Conservation (phyloP, 2,329 filamentous ascomycete species). For the Colletotrichum orbiculare region DNA sequence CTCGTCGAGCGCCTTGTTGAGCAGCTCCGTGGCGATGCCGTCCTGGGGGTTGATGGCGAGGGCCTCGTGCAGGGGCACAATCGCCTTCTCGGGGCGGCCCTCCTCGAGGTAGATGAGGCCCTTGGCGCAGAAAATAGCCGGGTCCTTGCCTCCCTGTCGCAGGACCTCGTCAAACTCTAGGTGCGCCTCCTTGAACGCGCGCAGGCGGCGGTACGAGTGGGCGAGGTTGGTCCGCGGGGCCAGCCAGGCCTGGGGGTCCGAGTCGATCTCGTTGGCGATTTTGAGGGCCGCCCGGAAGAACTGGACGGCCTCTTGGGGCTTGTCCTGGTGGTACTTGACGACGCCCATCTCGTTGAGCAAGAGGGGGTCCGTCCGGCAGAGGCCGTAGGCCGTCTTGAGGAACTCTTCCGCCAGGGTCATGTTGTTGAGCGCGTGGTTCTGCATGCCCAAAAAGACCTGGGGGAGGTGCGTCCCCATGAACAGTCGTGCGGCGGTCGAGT, state of each 20-base stretch:
- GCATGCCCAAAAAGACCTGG: conserved; percentile 97
- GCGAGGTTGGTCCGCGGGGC: conserved; percentile 89
- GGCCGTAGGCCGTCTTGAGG: conserved; percentile 84
- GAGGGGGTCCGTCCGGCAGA: conserved; percentile 87
- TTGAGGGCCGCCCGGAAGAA: conserved; percentile 83
- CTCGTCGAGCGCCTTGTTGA: conserved; percentile 77
- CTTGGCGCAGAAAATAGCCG: conserved; percentile 82
- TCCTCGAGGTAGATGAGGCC: conserved; percentile 86
- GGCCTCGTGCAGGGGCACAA: conserved; percentile 85
- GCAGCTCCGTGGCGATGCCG: conserved; percentile 81
- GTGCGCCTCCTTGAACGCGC: conserved; percentile 77
- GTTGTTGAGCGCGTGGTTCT: conserved; percentile 95
- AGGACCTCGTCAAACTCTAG: conserved; percentile 89
- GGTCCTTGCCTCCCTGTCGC: conserved; percentile 82
- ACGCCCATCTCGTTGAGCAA: conserved; percentile 96
- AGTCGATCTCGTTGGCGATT: conserved; percentile 83
- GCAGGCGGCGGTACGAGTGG: conserved; percentile 82
- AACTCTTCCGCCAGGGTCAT: conserved; percentile 95
- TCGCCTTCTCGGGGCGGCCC: conserved; percentile 78
- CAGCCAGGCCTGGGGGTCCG: conserved; percentile 84
- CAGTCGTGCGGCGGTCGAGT: conserved; percentile 91
- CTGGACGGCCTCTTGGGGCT: conserved; percentile 78
- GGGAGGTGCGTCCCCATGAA: conserved; percentile 98
- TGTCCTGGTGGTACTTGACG: conserved; percentile 92
- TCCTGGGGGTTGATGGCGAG: conserved; percentile 83